Conservation (phyloP, 768 basidiomycete genomes). For the Mycena pura region DNA sequence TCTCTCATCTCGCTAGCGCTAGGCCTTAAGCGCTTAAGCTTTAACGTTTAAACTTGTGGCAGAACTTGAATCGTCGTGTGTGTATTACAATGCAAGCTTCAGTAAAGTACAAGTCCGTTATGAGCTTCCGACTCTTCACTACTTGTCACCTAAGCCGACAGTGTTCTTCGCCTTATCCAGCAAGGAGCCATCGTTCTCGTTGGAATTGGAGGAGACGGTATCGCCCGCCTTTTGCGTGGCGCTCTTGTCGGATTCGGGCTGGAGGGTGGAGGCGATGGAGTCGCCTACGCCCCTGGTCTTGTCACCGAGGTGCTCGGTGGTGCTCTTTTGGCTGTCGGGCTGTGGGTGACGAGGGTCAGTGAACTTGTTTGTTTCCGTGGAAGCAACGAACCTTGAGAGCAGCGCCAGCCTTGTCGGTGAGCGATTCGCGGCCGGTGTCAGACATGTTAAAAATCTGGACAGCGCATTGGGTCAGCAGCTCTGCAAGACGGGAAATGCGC, state of each 20-base stretch:
- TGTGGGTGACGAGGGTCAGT: constrained; percentile 24
- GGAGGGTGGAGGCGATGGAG: constrained; percentile 51
- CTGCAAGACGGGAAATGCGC: too few relatives aligned
- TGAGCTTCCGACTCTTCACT: too few relatives aligned
- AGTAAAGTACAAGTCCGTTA: too few relatives aligned
- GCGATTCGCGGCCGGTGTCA: constrained; percentile 61
- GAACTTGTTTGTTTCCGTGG: too few relatives aligned
- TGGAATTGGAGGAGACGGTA: constrained; percentile 52
- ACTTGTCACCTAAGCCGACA: constrained; percentile 50
- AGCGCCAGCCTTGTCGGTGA: constrained; percentile 62
- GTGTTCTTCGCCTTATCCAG: constrained; percentile 60
- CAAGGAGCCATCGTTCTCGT: constrained; percentile 54
- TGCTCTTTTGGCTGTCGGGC: constrained; percentile 68
- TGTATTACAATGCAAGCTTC: too few relatives aligned
- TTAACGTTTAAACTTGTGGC: too few relatives aligned
- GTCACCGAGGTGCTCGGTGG: constrained; percentile 58
- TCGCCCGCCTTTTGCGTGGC: constrained; percentile 56
- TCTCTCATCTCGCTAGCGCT: too few relatives aligned
- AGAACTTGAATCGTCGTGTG: too few relatives aligned
- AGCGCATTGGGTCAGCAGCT: too few relatives aligned
- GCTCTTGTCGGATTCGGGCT: constrained; percentile 66
- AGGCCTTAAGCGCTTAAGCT: too few relatives aligned
- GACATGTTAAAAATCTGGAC: too few relatives aligned
- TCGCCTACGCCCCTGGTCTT: constrained; percentile 54
- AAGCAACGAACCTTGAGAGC: constrained; percentile 51